Evolutionary conservation across 2,329 filamentous ascomycete species (phyloP).

Genomic region (Curvularia verruculosa): DNA sequence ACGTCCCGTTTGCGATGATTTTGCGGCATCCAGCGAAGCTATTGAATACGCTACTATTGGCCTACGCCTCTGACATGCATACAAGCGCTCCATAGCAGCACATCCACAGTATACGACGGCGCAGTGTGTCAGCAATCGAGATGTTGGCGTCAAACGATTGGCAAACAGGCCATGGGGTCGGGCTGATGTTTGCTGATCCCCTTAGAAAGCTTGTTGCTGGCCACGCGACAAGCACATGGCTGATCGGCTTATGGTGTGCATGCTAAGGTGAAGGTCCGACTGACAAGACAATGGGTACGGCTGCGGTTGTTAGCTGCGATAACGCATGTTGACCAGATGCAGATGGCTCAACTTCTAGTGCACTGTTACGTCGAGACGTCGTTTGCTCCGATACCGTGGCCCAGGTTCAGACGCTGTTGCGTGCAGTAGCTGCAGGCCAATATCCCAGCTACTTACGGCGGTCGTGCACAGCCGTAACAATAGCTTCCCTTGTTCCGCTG

Average conservation of each 20-base stretch:
- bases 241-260: slow-evolving; percentile 15
- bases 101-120: slow-evolving; percentile 15
- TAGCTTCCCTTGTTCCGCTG: slow-evolving; percentile 28
- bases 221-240: slow-evolving; percentile 26
- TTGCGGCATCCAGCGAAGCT: not conserved
- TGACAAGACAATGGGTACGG: slow-evolving; percentile 2
- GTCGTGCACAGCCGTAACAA: not conserved
- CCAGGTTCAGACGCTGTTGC: slow-evolving; percentile 13
- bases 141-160: not conserved
- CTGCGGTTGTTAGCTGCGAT: not conserved
- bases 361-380: not conserved
- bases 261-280: slow-evolving; percentile 11
- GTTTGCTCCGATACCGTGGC: slow-evolving; percentile 4
- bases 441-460: not conserved
- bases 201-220: slow-evolving; percentile 2
- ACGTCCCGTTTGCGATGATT: slow-evolving; percentile 9
- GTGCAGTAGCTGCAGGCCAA: slow-evolving; percentile 9
- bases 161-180: not conserved
- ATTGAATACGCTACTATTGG: slow-evolving; percentile 6
- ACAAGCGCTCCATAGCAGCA: slow-evolving; percentile 11
- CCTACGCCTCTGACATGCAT: slow-evolving; percentile 10
- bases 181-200: slow-evolving; percentile 8
- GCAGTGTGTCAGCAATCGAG: slow-evolving; percentile 16
- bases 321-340: slow-evolving; percentile 7
- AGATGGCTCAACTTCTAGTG: not conserved